Evolutionary conservation across 768 basidiomycete genomes (phyloP), one percentile per base, ranked within the genome.

Genomic region (Mycena vitilis): DNA sequence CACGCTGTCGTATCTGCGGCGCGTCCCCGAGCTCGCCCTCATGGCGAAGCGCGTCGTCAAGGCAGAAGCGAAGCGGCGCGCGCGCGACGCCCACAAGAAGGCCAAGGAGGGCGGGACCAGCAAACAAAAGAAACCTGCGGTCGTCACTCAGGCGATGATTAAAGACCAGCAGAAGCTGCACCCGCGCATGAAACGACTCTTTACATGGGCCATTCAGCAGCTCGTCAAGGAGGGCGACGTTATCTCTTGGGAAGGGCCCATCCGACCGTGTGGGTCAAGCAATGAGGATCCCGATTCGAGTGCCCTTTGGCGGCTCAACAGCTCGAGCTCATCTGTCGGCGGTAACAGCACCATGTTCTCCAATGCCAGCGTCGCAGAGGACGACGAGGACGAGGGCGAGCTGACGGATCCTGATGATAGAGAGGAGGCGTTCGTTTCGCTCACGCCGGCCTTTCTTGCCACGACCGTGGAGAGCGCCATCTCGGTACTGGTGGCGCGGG

Each of bases 171-270:
- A 80, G 58, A 71, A 78, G 71, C 61, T 76, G 60, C 75, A 77
- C 40, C 66, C 77, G 30, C 89, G 89, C 78, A 86, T 88, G 77
- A 93, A 92, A 73, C 84, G 91, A 11, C 82, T 95, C 3, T 95
- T 93, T 78, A 77, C 80, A 22, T 88, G 86, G 82, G 89, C 90
- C 0, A 81, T 94, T 60, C 80, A 87, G 22, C 85, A 89, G 74
- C 79, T 94, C 23, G 81, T 88, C 56, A 83, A 87, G 62, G 92
- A 94, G 65, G 94, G 93, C n/a, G 87, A 85, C 63, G 88, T 94
- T 65, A 82, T 93, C 0, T 77, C 92, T 4, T 93, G 91, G 89
- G 89, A 92, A 65, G 91, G 91, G 0, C 87, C 89, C 4, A 80
- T 81, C 16, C 81, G 83, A 12, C 75, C 81, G 2, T 76, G 78